phyloP scores from a whole-genome alignment of 495 filamentous ascomycete species.

The Ramalina intermedia region DNA sequence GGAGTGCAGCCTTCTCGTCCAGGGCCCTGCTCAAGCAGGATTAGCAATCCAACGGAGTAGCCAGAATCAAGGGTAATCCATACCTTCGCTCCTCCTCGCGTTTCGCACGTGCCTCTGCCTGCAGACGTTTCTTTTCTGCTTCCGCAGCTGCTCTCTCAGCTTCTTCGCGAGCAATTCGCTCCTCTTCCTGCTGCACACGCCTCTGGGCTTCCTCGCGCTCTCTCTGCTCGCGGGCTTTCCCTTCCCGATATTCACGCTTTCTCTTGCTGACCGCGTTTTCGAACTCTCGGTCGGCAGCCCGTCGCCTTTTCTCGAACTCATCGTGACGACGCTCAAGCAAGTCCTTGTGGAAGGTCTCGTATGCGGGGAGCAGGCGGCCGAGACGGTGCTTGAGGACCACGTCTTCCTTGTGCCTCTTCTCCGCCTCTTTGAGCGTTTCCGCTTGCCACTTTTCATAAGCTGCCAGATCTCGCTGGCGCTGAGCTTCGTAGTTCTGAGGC shows the following conservation, averaged over 20 bases:
- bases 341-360: conserved; percentile 66
- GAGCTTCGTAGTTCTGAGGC: conserved; percentile 67
- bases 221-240: conserved; percentile 53
- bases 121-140: conserved; percentile 46
- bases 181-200: conserved; percentile 64
- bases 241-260: conserved; percentile 68
- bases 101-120: conserved; percentile 64
- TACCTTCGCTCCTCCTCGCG: conserved; percentile 72
- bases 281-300: conserved; percentile 75
- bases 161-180: conserved; percentile 61
- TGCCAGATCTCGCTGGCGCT: conserved; percentile 65
- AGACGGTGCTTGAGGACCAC: conserved; percentile 87
- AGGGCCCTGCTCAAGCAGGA: conserved; percentile 33
- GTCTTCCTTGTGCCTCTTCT: conserved; percentile 79
- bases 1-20: conserved; percentile 48
- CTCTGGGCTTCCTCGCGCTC: conserved; percentile 74
- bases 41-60: not conserved
- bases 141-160: conserved; percentile 64
- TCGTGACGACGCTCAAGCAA: conserved; percentile 77
- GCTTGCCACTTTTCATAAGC: conserved; percentile 66
- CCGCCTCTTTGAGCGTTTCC: conserved; percentile 62
- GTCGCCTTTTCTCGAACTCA: conserved; percentile 87
- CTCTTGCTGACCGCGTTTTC: conserved; percentile 78
- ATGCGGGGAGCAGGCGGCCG: conserved; percentile 59
- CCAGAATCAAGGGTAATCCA: conserved; percentile 16